Percentiles rank a stretch among this genome's conserved stretches.
Conservation (phyloP, 2,329 filamentous ascomycete genomes). For the Ambrosiella xylebori region DNA sequence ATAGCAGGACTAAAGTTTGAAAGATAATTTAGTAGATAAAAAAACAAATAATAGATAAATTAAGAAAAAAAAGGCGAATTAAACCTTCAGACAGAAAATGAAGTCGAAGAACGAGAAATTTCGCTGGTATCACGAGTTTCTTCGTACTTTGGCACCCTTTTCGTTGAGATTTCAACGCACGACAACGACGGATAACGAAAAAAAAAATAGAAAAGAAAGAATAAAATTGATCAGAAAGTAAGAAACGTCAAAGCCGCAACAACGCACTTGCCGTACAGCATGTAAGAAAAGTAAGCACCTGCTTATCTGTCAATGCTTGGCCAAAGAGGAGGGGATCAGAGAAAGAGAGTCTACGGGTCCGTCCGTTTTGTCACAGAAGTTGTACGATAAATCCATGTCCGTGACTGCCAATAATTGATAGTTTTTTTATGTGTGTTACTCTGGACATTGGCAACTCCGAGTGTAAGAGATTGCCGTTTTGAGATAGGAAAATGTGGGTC, state of each 20-base stretch:
- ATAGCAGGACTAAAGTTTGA: no score
- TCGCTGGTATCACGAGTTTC: background rate
- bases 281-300: background rate
- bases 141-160: background rate
- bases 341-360: background rate
- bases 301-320: background rate
- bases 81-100: background rate
- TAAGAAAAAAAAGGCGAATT: background rate
- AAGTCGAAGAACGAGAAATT: background rate
- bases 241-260: background rate
- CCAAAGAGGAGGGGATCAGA: slow-evolving; percentile 23
- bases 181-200: background rate
- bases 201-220: background rate
- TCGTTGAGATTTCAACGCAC: background rate
- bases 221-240: background rate
- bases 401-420: background rate
- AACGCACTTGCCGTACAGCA: background rate
- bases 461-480: background rate
- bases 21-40: slow-evolving; percentile 1
- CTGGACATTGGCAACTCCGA: background rate
- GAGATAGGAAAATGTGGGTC: background rate
- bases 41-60: slow-evolving; percentile 5
- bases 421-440: background rate
- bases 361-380: background rate
- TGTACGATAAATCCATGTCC: background rate